Evolutionary conservation across 768 basidiomycete genomes (phyloP), one percentile per base, ranked within the genome.

Genomic region (Fibroporia radiculosa): DNA sequence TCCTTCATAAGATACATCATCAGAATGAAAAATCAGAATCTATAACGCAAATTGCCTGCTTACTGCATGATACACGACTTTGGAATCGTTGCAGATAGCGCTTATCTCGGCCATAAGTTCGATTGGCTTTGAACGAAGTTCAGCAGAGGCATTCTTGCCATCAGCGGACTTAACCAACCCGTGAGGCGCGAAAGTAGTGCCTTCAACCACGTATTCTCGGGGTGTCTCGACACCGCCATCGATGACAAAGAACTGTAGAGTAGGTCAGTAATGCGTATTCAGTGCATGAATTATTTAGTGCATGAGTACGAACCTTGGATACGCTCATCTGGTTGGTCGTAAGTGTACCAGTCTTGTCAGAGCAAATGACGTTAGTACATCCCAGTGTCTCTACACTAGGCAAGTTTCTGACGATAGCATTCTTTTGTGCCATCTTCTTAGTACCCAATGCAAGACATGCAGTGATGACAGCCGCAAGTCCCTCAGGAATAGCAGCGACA

Each of bases 311-410:
- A 62, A 88, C 84, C 65, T 71, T 78, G 25, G 89, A 84, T 19
- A 97, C 89, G 56, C 90, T 88, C 95, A 98, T 98, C 62, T 98
- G 95, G 65, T 91, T 96, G 12, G 92, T 96, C 8, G 93, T 96
- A 57, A 96, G 60, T 26, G 92, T 93, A 39, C 93, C 93, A 20
- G 95, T 99, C 74, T 99, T 99, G 68, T 99, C 95, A 3, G 92
- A 93, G 64, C 95, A 99, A 54, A 99, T 98, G 39, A 99, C 92
- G 60, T 96, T 97, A 33, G 93, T 96, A 69, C 93, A 93, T 1
- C 95, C 95, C 6, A 99, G 73, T 29, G 95, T 98, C 68, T 99
- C 95, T 25, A 99, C 96, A 51, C 87, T 91, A 6, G 95, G 96
- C 50, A 99, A 69, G 63, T 95, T 93, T 56, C 93, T 72, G 43